Conservation (phyloP, 768 basidiomycete species). For the Xerocomellus chrysenteron region DNA sequence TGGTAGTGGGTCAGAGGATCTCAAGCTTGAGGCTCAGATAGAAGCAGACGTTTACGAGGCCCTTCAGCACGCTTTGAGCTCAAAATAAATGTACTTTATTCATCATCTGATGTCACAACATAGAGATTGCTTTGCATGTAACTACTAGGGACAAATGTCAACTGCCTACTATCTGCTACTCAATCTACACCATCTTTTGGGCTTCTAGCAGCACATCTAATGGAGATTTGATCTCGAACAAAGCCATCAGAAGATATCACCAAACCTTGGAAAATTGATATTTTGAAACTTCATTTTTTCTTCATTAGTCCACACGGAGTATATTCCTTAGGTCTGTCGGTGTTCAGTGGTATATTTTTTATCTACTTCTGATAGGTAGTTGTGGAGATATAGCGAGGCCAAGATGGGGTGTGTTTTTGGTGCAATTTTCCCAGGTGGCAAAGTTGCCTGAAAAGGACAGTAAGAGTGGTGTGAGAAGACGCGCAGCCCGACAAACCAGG, state of each 20-base stretch:
- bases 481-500: too few species aligned
- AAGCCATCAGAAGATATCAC: neutral
- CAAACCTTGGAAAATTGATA: neutral
- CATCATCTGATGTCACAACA: too few species aligned
- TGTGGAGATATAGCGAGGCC: too few species aligned
- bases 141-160: too few species aligned
- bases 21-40: constrained; percentile 89
- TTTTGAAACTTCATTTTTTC: neutral
- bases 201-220: neutral
- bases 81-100: constrained; percentile 35
- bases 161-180: too few species aligned
- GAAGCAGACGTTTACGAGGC: constrained; percentile 97
- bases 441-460: too few species aligned
- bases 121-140: too few species aligned
- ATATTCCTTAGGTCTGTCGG: neutral
- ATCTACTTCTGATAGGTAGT: neutral
- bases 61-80: constrained; percentile 77
- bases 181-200: too few species aligned
- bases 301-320: neutral
- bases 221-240: too few species aligned
- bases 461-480: too few species aligned
- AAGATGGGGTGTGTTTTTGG: too few species aligned
- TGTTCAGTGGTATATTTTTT: neutral
- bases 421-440: too few species aligned
- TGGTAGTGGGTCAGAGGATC: constrained; percentile 87